phyloP scores from a whole-genome alignment of 2,329 filamentous ascomycete species.

The Talaromyces verruculosus region DNA sequence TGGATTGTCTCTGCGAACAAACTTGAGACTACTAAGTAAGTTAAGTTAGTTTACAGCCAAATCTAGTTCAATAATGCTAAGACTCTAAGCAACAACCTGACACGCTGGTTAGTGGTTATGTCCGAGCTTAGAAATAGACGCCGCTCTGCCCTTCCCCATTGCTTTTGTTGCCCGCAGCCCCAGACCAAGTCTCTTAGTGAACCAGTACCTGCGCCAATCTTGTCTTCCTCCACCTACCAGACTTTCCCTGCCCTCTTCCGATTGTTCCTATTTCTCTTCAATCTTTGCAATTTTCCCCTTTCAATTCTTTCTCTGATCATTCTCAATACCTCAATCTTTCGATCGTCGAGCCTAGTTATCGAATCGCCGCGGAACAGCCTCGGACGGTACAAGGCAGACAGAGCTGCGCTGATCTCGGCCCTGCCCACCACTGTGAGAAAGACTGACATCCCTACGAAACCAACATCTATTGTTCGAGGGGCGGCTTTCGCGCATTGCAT shows the following conservation, averaged over 20 bases:
- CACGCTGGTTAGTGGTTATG: neutral
- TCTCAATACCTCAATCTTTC: neutral
- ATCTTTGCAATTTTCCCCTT: neutral
- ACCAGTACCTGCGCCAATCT: conserved; percentile 15
- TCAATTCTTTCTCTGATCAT: neutral
- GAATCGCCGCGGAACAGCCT: neutral
- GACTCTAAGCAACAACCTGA: neutral
- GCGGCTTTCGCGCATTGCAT: neutral
- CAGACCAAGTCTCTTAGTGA: conserved; percentile 8
- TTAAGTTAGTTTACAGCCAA: neutral
- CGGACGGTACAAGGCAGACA: neutral
- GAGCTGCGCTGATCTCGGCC: neutral
- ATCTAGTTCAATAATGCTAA: neutral
- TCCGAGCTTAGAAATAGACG: conserved; percentile 9
- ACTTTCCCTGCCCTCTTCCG: neutral
- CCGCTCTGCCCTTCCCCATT: neutral
- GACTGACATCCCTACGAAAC: conserved; percentile 3
- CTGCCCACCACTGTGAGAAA: neutral
- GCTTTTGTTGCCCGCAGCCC: conserved; percentile 5
- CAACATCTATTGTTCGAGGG: neutral
- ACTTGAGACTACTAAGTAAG: neutral
- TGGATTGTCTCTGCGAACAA: neutral
- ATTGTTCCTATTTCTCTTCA: conserved; percentile 1
- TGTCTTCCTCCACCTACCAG: conserved; percentile 2
- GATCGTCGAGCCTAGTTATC: neutral